phyloP scores from a whole-genome alignment of 2,329 filamentous ascomycete genomes.

The Nothophoma quercina region DNA sequence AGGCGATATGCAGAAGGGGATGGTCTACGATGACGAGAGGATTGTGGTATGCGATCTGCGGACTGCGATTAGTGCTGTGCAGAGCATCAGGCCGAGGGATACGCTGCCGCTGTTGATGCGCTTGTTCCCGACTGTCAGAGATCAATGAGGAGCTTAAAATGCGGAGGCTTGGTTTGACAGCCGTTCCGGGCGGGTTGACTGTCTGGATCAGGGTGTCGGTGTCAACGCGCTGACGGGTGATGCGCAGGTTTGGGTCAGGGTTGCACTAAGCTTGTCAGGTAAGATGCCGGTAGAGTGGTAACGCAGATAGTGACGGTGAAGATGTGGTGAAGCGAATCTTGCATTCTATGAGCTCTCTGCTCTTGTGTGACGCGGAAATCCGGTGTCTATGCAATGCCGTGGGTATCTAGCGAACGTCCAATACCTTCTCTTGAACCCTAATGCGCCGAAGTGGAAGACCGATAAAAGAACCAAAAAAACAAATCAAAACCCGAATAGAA shows the following conservation, averaged over 20 bases:
- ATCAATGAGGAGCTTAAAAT: too few relatives aligned
- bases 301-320: neutral
- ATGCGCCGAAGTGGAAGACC: neutral
- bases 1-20: neutral
- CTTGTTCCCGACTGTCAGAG: constrained; percentile 11
- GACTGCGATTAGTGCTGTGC: constrained; percentile 18
- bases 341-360: neutral
- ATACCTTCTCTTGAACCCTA: neutral
- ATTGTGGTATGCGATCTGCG: constrained; percentile 18
- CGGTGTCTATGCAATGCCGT: constrained; percentile 3
- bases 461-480: neutral
- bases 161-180: too few relatives aligned
- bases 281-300: too few relatives aligned
- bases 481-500: neutral
- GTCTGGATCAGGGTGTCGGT: too few relatives aligned
- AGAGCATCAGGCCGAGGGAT: constrained; percentile 11
- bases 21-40: neutral
- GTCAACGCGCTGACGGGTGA: too few relatives aligned
- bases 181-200: too few relatives aligned
- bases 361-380: neutral
- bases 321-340: neutral
- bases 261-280: too few relatives aligned
- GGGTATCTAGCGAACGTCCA: constrained; percentile 25
- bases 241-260: too few relatives aligned
- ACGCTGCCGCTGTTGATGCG: constrained; percentile 22